phyloP scores from a whole-genome alignment of 208 protist species.

The Wallacemonas rigidus region DNA sequence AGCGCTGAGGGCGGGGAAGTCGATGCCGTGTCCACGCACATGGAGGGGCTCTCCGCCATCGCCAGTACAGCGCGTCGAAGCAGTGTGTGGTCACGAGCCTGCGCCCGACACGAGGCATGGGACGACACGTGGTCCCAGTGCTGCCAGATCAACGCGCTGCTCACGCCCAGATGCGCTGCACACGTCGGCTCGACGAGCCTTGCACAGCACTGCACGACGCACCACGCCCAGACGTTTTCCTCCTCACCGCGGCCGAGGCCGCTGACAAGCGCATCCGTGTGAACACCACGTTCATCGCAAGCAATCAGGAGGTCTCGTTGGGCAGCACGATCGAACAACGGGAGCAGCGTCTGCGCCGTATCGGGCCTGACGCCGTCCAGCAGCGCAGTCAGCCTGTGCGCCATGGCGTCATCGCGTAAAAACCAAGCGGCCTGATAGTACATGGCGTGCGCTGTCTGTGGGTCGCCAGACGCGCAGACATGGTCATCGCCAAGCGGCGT shows the following conservation, averaged over 20 bases:
- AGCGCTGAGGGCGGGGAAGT: too few species aligned
- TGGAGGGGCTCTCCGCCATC: too few species aligned
- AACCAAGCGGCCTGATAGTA: too few species aligned
- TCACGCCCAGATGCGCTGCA: neutral
- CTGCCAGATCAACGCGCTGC: constrained; percentile 2
- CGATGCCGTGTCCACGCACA: too few species aligned
- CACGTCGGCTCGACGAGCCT: constrained; percentile 6
- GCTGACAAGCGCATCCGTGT: neutral
- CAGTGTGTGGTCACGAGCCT: too few species aligned
- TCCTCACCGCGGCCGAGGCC: neutral
- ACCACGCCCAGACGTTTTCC: neutral
- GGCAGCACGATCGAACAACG: neutral
- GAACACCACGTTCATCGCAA: neutral
- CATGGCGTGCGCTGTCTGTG: neutral
- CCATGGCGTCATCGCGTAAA: too few species aligned
- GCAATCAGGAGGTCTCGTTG: neutral
- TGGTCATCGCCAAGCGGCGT: too few species aligned
- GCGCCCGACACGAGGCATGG: neutral
- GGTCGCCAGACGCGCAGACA: neutral
- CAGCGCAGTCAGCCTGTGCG: neutral
- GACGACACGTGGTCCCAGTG: neutral
- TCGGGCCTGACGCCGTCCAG: neutral
- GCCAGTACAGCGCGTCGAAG: too few species aligned
- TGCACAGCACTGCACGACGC: neutral
- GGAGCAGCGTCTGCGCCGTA: neutral